Evolutionary conservation across 1,284 basidiomycete species (phyloP), one percentile per base, ranked within the genome.

Genomic region (Apiotrichum siamense): DNA sequence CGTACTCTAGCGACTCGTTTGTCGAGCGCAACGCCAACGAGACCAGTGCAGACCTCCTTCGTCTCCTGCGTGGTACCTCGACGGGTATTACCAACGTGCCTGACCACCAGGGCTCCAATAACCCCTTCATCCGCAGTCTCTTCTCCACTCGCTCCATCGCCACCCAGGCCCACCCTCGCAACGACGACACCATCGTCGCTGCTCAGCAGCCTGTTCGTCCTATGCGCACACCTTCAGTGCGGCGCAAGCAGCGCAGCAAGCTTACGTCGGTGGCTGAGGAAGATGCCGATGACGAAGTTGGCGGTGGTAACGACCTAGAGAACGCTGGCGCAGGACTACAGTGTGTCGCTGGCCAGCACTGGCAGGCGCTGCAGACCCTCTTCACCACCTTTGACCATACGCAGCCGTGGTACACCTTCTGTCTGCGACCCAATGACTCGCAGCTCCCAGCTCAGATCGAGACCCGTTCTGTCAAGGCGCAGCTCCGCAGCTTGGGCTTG

Each of bases 371-470:
- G 29, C 85, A 89, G 62, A 86, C 84, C 0, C 79, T 97, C 6
- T 88, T 97, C 62, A 83, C 89, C 58, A 93, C 90, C 0, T 78
- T 97, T 20, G 84, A 87, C 50, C 92, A 96, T 60, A 86, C 88
- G 13, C 89, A 96, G 75, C 77, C 84, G 1, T 97, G 93, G 93
- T 87, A 86, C 65, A 80, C 96, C 6, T 87, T 96, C 73, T 96
- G 90, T 66, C 73, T 97, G 58, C 91, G 89, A 62, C 91, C 92
- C 11, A 97, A 97, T 68, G 92, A 97, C 75, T 86, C 88, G 18
- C 91, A 96, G 69, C 76, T 97, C 18, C 88, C 92, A 26, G 90
- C 91, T 67, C 92, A 97, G 71, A 77, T 96, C 50, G 94, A 98
- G 75, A 88, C 88, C 3, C 80, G 90, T 31, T 85, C 86, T 26